Conservation (phyloP, 345 rosid genomes). For the Trapa incisa region DNA sequence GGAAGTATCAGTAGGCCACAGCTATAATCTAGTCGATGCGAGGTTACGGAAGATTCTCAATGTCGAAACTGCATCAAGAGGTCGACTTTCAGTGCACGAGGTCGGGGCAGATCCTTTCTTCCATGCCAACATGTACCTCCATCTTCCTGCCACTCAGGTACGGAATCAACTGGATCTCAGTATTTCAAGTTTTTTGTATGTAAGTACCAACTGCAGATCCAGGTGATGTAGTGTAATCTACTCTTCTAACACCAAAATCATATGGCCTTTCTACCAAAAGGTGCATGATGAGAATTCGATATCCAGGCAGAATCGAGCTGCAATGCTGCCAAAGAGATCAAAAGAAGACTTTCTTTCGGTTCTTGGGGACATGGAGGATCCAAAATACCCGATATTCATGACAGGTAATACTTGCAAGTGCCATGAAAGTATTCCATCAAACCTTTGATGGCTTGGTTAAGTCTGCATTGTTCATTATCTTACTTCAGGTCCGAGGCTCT, state of each 20-base stretch:
- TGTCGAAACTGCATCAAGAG: conserved; percentile 44
- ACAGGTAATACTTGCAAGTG: conserved; percentile 21
- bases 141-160: conserved; percentile 45
- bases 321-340: conserved; percentile 27
- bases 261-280: conserved; percentile 4
- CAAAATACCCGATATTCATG: conserved; percentile 45
- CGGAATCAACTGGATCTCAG: no score
- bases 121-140: conserved; percentile 60
- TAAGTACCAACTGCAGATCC: background rate
- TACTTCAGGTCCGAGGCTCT: conserved; percentile 41
- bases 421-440: background rate
- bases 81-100: conserved; percentile 33
- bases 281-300: conserved; percentile 39
- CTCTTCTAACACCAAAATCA: background rate
- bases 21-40: conserved; percentile 40
- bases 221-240: background rate
- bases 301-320: conserved; percentile 35
- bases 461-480: background rate
- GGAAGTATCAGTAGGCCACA: conserved; percentile 46
- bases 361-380: conserved; percentile 32
- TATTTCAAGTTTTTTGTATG: background rate
- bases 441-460: conserved; percentile 3
- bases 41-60: conserved; percentile 25
- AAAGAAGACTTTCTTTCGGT: conserved; percentile 38
- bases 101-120: conserved; percentile 35